phyloP scores from a whole-genome alignment of 202 grass and related monocot genomes.

The Carex arenaria region DNA sequence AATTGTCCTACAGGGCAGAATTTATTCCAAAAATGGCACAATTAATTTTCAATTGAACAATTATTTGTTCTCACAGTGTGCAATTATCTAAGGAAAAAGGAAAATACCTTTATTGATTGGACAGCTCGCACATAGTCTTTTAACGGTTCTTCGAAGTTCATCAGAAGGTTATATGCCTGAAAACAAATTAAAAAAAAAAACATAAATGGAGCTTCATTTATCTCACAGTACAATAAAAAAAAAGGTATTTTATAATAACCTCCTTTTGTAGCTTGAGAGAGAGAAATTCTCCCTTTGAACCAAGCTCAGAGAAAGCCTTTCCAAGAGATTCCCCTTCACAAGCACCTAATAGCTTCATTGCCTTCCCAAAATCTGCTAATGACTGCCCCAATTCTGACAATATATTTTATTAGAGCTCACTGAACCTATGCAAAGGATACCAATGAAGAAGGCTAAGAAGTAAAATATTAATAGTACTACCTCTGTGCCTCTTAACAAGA shows the following conservation, averaged over 20 bases:
- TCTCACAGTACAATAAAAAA: neutral
- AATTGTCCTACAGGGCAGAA: neutral
- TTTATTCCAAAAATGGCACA: neutral
- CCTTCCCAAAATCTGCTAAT: slow-evolving; percentile 87
- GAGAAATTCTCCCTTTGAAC: slow-evolving; percentile 84
- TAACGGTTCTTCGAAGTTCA: slow-evolving; percentile 95
- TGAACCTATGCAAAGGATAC: slow-evolving; percentile 2
- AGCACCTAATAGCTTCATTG: slow-evolving; percentile 87
- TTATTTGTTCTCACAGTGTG: neutral
- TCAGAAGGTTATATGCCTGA: slow-evolving; percentile 86
- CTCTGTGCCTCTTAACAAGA: slow-evolving; percentile 98
- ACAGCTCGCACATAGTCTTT: slow-evolving; percentile 93
- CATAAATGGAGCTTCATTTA: neutral
- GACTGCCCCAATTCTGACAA: slow-evolving; percentile 80
- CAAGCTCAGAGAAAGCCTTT: slow-evolving; percentile 92
- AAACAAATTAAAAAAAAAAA: slow-evolving; percentile 19
- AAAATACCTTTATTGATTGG: slow-evolving; percentile 84
- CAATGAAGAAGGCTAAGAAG: slow-evolving; percentile 1
- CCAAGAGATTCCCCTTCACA: slow-evolving; percentile 89
- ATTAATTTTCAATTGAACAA: neutral
- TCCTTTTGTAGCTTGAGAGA: slow-evolving; percentile 94
- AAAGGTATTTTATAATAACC: slow-evolving; percentile 36
- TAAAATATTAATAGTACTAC: slow-evolving; percentile 29
- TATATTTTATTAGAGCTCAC: neutral
- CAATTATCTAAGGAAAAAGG: neutral